Conservation (phyloP, 163 green algal species). For the Chloromonas sp. region DNA sequence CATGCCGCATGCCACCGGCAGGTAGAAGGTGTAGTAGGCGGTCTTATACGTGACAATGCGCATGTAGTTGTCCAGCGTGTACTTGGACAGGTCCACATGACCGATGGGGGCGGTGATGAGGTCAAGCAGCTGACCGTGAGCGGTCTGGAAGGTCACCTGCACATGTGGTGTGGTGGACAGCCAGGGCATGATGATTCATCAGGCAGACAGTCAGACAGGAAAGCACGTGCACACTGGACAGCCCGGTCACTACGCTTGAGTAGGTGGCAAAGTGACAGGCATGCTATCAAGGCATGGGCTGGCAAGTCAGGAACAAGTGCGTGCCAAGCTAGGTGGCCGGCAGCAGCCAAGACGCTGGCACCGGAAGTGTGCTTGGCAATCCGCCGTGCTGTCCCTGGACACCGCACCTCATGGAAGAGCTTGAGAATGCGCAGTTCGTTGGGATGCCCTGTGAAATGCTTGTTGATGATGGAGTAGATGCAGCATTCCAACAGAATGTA, state of each 20-base stretch:
- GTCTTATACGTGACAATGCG: constrained; percentile 93
- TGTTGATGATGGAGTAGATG: constrained; percentile 91
- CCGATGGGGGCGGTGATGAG: constrained; percentile 85
- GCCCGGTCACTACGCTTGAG: too few relatives aligned
- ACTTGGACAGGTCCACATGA: constrained; percentile 54
- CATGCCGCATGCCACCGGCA: constrained; percentile 90
- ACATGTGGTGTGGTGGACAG: too few relatives aligned
- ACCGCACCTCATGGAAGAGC: constrained; percentile 90
- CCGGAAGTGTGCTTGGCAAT: too few relatives aligned
- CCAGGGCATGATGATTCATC: too few relatives aligned
- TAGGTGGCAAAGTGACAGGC: too few relatives aligned
- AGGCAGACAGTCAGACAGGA: too few relatives aligned
- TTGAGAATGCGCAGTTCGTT: constrained; percentile 83
- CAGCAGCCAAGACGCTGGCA: too few relatives aligned
- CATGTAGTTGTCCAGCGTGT: constrained; percentile 84
- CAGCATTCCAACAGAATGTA: constrained; percentile 92
- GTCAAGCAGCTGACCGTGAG: constrained; percentile 93
- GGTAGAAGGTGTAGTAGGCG: constrained; percentile 94
- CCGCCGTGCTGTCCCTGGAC: too few relatives aligned
- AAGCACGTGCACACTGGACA: too few relatives aligned
- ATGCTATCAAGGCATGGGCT: background rate
- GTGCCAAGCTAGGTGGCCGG: too few relatives aligned
- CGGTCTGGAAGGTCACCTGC: constrained; percentile 89
- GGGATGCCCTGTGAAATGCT: constrained; percentile 53
- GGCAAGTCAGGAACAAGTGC: background rate